A percentile compares a stretch with the other conserved stretches of the same genome.
phyloP scores from a whole-genome alignment of 139 green algal species.

The Ettlia oleoabundans region DNA sequence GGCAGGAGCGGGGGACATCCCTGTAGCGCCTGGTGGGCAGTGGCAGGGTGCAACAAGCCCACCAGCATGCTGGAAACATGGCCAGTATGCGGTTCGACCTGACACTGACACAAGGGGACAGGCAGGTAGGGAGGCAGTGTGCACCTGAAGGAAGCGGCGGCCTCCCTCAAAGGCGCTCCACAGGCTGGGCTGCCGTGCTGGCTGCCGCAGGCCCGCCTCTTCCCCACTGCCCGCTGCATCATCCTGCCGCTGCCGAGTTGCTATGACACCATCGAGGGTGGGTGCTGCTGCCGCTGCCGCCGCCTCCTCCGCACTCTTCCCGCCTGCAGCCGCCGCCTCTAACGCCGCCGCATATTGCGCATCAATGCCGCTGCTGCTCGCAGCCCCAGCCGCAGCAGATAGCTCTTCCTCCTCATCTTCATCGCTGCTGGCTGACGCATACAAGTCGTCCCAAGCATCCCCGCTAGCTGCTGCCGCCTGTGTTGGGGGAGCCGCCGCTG shows the following conservation, averaged over 20 bases:
- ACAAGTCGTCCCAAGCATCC: background rate
- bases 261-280: background rate
- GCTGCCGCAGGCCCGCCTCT: background rate
- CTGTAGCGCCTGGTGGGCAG: background rate
- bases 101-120: too few species aligned
- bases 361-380: constrained; percentile 5
- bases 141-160: constrained; percentile 29
- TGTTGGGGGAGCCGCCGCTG: background rate
- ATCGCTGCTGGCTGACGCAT: background rate
- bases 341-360: constrained; percentile 15
- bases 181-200: constrained; percentile 17
- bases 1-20: background rate
- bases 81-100: too few species aligned
- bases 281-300: background rate
- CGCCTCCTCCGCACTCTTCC: background rate
- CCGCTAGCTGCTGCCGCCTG: background rate
- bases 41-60: background rate
- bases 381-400: background rate
- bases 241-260: background rate
- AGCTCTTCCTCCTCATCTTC: background rate
- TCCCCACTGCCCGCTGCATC: too few species aligned
- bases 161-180: constrained; percentile 23
- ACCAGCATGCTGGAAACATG: background rate
- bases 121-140: too few species aligned
- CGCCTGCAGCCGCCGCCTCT: constrained; percentile 4